Conservation (phyloP, 2,329 filamentous ascomycete species). For the Xylaria sp. region DNA sequence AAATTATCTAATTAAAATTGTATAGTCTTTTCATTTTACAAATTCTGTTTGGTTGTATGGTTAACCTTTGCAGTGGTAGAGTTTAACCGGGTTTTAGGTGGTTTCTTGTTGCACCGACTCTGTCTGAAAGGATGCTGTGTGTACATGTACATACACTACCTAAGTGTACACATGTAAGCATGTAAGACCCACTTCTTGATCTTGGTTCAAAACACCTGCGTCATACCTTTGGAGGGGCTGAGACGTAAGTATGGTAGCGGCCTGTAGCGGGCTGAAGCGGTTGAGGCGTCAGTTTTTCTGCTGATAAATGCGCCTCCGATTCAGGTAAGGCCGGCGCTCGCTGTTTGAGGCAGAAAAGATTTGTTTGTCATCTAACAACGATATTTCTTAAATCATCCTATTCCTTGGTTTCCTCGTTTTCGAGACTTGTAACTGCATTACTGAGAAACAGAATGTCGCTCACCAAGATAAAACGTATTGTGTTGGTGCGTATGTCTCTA, state of each 20-base stretch:
- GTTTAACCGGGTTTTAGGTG: too few species aligned
- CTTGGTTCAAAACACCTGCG: slow-evolving; percentile 19
- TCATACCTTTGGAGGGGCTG: slow-evolving; percentile 34
- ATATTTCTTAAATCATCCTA: neutral
- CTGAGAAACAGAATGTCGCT: slow-evolving; percentile 65
- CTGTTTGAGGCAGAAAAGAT: slow-evolving; percentile 13
- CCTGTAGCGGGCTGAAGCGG: slow-evolving; percentile 2
- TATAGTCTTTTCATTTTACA: too few species aligned
- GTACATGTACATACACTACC: too few species aligned
- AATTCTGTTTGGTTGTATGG: too few species aligned
- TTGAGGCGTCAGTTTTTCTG: slow-evolving; percentile 29
- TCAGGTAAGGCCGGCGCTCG: slow-evolving; percentile 15
- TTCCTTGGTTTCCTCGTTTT: neutral
- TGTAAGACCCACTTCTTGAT: neutral
- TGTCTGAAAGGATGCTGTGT: too few species aligned
- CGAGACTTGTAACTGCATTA: neutral
- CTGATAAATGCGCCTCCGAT: slow-evolving; percentile 40
- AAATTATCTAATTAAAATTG: too few species aligned
- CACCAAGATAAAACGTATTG: slow-evolving; percentile 77
- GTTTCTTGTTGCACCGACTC: too few species aligned
- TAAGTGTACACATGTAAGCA: too few species aligned
- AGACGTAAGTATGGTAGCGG: slow-evolving; percentile 1
- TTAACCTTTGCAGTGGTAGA: too few species aligned
- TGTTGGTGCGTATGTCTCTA: slow-evolving; percentile 67
- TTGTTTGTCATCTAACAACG: neutral